A percentile compares a stretch with the other conserved stretches of the same genome.
Evolutionary conservation across 192 early-diverging fungal genomes (phyloP).

Genomic region (Backusella circina): DNA sequence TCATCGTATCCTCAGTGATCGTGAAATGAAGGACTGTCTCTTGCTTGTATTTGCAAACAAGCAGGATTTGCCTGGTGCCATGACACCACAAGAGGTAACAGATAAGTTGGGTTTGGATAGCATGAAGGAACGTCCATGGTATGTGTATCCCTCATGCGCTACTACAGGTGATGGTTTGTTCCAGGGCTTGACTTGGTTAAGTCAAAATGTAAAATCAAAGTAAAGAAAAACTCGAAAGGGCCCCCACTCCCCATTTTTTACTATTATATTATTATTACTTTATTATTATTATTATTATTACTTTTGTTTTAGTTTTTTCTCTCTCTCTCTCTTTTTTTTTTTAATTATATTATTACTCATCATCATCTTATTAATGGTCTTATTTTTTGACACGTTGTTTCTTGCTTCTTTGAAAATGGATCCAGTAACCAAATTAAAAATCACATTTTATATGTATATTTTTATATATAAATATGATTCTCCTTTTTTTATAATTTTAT

Average conservation of each 20-base stretch:
- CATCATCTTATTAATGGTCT: background rate
- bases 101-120: slow-evolving; percentile 81
- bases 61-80: slow-evolving; percentile 41
- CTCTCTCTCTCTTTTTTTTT: background rate
- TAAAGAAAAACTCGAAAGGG: background rate
- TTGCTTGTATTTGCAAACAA: slow-evolving; percentile 71
- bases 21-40: slow-evolving; percentile 82
- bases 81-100: slow-evolving; percentile 90
- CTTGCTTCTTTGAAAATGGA: background rate
- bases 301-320: background rate
- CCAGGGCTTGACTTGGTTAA: slow-evolving; percentile 82
- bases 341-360: slow-evolving; percentile 7
- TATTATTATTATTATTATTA: background rate
- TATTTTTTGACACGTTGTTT: background rate
- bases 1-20: slow-evolving; percentile 76
- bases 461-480: background rate
- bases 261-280: background rate
- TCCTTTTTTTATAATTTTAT: background rate
- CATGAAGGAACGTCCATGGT: slow-evolving; percentile 89
- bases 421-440: background rate
- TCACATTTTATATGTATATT: background rate
- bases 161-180: slow-evolving; percentile 77
- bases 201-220: slow-evolving; percentile 58
- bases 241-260: background rate
- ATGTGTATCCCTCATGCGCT: slow-evolving; percentile 82